phyloP scores from a whole-genome alignment of 2,329 filamentous ascomycete genomes.

The Cladorrhinum sp. region DNA sequence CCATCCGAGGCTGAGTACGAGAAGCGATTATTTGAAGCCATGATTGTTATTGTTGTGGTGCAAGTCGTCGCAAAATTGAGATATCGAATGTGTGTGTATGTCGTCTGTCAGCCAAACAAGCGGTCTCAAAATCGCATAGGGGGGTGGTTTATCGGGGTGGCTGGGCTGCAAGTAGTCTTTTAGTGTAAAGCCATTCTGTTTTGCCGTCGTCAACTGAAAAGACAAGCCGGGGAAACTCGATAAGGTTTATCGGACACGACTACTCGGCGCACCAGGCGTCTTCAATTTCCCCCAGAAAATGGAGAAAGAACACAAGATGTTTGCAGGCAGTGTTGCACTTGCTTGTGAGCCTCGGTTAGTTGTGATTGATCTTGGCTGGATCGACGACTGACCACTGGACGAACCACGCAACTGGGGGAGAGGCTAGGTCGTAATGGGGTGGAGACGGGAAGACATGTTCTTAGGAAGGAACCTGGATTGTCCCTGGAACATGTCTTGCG shows the following conservation, averaged over 20 bases:
- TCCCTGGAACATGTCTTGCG: background rate
- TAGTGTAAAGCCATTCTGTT: conserved; percentile 14
- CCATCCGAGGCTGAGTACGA: conserved; percentile 35
- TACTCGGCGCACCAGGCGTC: background rate
- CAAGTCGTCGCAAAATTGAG: background rate
- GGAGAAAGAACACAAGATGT: conserved; percentile 14
- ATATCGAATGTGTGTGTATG: background rate
- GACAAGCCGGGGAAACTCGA: conserved; percentile 1
- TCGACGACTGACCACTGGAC: conserved; percentile 3
- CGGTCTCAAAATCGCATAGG: background rate
- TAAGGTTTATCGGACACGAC: conserved; percentile 11
- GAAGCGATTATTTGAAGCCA: conserved; percentile 11
- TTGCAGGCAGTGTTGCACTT: background rate
- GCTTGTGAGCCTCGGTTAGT: conserved; percentile 18
- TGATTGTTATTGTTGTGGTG: background rate
- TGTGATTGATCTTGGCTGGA: background rate
- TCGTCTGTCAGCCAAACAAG: background rate
- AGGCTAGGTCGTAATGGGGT: background rate
- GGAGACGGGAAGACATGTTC: background rate
- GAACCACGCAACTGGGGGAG: background rate
- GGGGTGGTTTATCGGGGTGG: background rate
- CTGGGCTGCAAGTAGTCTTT: background rate
- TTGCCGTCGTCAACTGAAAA: background rate
- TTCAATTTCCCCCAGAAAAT: background rate
- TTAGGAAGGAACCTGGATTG: background rate